Conservation (phyloP, 495 filamentous ascomycete genomes). For the Extremus antarcticus region DNA sequence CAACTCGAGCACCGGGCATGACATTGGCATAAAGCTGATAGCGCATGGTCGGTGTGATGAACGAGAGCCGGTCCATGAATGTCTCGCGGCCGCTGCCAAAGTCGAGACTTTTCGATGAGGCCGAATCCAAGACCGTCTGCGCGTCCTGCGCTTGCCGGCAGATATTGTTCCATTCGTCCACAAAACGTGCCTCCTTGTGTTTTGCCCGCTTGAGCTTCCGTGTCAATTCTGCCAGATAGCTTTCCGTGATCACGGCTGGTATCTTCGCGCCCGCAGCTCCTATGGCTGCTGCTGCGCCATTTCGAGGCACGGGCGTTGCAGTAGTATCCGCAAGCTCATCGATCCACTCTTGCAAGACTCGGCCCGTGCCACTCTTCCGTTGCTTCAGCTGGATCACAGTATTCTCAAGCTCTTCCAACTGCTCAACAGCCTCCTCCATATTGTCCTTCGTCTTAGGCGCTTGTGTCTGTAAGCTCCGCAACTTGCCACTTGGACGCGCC, state of each 20-base stretch:
- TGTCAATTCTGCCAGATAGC: conserved; percentile 83
- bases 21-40: conserved; percentile 63
- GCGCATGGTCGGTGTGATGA: conserved; percentile 79
- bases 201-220: conserved; percentile 66
- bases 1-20: conserved; percentile 51
- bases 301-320: conserved; percentile 52
- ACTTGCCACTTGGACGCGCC: conserved; percentile 56
- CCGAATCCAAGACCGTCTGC: conserved; percentile 77
- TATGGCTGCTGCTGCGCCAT: conserved; percentile 4
- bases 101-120: conserved; percentile 66
- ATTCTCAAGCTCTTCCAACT: conserved; percentile 67
- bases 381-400: conserved; percentile 67
- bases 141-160: conserved; percentile 59
- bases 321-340: conserved; percentile 74
- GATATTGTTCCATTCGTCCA: conserved; percentile 74
- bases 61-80: conserved; percentile 39
- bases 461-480: conserved; percentile 63
- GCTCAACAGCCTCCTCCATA: conserved; percentile 71
- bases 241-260: conserved; percentile 81
- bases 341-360: conserved; percentile 84
- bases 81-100: conserved; percentile 49
- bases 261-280: conserved; percentile 38
- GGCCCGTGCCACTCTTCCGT: conserved; percentile 73
- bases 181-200: conserved; percentile 70
- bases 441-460: conserved; percentile 79